Evolutionary conservation across 2,329 filamentous ascomycete species (phyloP).

Genomic region (Cadophora gregata): DNA sequence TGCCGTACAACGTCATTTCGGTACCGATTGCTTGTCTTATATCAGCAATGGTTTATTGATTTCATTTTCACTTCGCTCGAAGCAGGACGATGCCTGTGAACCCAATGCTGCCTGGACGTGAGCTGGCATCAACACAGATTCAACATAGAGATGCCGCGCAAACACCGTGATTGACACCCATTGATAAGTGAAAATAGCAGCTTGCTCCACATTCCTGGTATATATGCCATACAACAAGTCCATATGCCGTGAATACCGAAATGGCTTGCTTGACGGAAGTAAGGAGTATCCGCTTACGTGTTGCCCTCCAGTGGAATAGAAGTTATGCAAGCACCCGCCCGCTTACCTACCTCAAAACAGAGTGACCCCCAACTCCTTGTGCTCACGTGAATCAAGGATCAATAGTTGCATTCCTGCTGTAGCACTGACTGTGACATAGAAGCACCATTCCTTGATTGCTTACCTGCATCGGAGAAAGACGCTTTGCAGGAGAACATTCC

Average conservation of each 20-base stretch:
- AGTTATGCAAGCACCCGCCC: background rate
- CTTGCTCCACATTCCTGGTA: constrained; percentile 15
- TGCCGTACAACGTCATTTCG: constrained; percentile 10
- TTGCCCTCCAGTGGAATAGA: background rate
- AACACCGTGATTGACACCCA: constrained; percentile 2
- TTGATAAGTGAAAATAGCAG: background rate
- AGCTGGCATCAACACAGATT: background rate
- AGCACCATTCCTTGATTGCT: constrained; percentile 6
- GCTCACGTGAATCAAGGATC: constrained; percentile 21
- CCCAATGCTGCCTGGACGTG: background rate
- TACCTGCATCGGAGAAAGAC: constrained; percentile 19
- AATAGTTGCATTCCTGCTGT: constrained; percentile 15
- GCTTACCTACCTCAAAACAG: background rate
- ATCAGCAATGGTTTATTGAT: background rate
- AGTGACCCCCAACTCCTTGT: constrained; percentile 1
- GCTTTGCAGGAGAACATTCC: constrained; percentile 18
- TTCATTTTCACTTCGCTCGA: background rate
- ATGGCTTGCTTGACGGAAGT: background rate
- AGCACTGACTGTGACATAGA: background rate
- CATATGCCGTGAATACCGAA: constrained; percentile 12
- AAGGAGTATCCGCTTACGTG: background rate
- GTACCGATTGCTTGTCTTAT: constrained; percentile 7
- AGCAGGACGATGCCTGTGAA: constrained; percentile 7
- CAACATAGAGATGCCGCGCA: background rate
- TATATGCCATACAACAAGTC: constrained; percentile 3